phyloP scores from a whole-genome alignment of 305 asterid species.

The Fraxinus paxiana region DNA sequence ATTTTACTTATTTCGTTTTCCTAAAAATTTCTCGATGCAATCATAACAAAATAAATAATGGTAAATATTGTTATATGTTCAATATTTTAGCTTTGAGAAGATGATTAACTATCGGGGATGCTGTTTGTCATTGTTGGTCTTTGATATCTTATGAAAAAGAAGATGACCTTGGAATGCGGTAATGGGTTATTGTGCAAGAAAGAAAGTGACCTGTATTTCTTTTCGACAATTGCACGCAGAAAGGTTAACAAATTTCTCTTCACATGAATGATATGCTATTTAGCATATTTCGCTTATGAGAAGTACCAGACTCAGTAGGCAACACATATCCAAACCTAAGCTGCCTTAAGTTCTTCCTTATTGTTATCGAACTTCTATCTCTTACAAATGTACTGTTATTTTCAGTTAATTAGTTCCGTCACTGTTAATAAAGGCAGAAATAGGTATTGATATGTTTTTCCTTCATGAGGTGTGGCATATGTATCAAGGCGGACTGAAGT shows the following conservation, averaged over 20 bases:
- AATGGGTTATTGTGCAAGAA: background rate
- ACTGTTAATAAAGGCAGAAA: background rate
- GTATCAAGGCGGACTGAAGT: background rate
- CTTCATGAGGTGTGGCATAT: background rate
- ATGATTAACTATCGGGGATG: background rate
- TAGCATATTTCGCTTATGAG: background rate
- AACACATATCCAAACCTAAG: background rate
- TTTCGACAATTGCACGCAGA: background rate
- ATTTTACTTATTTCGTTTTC: background rate
- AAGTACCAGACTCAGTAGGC: background rate
- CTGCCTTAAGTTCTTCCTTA: background rate
- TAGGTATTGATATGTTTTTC: background rate
- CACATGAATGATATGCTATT: background rate
- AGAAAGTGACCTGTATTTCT: background rate
- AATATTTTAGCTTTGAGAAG: background rate
- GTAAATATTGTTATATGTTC: background rate
- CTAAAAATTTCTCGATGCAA: background rate
- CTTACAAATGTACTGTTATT: background rate
- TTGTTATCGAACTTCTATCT: background rate
- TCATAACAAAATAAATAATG: background rate
- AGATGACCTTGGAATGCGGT: background rate
- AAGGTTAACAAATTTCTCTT: background rate
- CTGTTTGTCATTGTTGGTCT: background rate
- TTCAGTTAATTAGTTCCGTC: background rate
- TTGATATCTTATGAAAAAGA: too few relatives aligned